Evolutionary conservation across 2,329 filamentous ascomycete species (phyloP), one percentile per base, ranked within the genome.

Genomic region (Boeremia exigua): DNA sequence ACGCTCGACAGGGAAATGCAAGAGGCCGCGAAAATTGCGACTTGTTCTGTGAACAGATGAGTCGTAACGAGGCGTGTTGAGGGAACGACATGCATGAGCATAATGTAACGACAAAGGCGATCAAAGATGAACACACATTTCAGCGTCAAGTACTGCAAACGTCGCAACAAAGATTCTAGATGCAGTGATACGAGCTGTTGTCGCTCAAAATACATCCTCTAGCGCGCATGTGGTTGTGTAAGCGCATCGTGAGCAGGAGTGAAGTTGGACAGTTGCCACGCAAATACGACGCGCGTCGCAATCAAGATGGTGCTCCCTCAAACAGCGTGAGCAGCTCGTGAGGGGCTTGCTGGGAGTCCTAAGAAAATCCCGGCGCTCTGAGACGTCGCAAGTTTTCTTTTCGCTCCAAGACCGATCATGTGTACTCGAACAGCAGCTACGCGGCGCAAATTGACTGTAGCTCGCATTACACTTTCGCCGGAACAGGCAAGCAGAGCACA

Each of bases 201-300:
- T 43, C 29, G 50, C 54, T 44, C 48, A 48, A 49, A 51, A 61
- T 59, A 60, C 46, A 48, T 48, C 28, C 29, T 32, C 48, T 36
- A 57, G 52, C 54, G 27, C 49, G 23, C 48, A 40, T 58, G 48
- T 52, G 42, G 53, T 54, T 61, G 51, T 59, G 55, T 65, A 45
- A 63, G 63, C 59, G 45, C 56, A 55, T 50, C 43, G 25, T 43
- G 55, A 56, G 48, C 47, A 44, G n/a, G 32, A 36, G 34, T 52
- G 51, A 37, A 39, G 48, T 50, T 56, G 28, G 38, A 54, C 56
- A 39, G 48, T 66, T 59, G 68, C 66, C 63, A 70, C 67, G 51
- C 58, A 60, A 48, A 56, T 34, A 62, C 56, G 64, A 67, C 67
- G 66, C 67, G 69, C 60, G 67, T 71, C 68, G 52, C 43, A 46